Evolutionary conservation across 257 asterid species (phyloP).

Genomic region (Ajuga chamaepitys): DNA sequence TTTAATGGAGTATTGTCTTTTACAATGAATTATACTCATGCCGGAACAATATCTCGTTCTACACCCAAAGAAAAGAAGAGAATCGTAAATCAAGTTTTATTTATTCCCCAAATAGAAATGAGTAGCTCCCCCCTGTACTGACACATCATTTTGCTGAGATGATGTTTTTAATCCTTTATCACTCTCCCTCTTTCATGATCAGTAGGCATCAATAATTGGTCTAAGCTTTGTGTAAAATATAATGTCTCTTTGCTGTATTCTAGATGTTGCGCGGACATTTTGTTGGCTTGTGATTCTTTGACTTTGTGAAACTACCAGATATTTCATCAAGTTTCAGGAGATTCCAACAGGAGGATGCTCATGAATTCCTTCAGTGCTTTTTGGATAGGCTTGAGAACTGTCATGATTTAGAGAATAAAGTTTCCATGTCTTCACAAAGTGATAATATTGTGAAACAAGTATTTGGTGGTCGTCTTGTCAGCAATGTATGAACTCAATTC

Average conservation of each 20-base stretch:
- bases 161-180: not conserved
- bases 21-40: too few species aligned
- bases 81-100: too few species aligned
- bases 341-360: conserved; percentile 88
- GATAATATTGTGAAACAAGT: conserved; percentile 56
- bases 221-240: not conserved
- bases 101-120: too few species aligned
- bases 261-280: not conserved
- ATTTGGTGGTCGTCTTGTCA: conserved; percentile 78
- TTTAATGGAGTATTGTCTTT: not conserved
- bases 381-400: conserved; percentile 64
- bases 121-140: not conserved
- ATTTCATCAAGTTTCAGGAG: conserved; percentile 54
- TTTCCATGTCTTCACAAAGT: conserved; percentile 13
- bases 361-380: conserved; percentile 82
- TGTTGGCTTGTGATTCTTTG: conserved; percentile 31
- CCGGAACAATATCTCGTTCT: too few species aligned
- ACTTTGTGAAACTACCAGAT: conserved; percentile 43
- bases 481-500: conserved; percentile 45
- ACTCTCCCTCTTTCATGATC: not conserved
- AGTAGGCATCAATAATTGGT: not conserved
- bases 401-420: conserved; percentile 12
- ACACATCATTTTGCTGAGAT: not conserved
- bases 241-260: not conserved
- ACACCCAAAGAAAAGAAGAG: too few species aligned